Conservation (phyloP, 1,284 basidiomycete genomes). For the Rhodofomes roseus region DNA sequence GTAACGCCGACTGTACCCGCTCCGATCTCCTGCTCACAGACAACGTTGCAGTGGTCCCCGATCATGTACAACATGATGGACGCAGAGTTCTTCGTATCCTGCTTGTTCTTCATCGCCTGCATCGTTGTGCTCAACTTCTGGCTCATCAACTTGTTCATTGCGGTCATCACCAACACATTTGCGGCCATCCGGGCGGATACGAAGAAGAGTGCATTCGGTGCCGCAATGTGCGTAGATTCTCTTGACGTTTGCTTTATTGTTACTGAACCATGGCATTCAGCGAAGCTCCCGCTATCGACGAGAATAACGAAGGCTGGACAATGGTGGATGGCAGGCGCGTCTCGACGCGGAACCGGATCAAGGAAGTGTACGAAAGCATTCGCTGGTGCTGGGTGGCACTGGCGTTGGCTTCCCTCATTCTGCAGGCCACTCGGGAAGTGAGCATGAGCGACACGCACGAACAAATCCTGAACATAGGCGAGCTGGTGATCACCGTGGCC, state of each 20-base stretch:
- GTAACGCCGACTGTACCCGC: constrained; percentile 20
- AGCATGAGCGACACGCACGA: constrained; percentile 45
- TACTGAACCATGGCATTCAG: neutral
- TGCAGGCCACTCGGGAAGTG: constrained; percentile 77
- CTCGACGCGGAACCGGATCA: constrained; percentile 43
- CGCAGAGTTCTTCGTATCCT: constrained; percentile 86
- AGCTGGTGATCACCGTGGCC: constrained; percentile 78
- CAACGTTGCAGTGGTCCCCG: constrained; percentile 54
- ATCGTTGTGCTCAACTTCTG: constrained; percentile 89
- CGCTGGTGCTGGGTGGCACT: constrained; percentile 78
- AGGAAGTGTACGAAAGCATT: constrained; percentile 57
- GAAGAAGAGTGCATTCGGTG: constrained; percentile 91
- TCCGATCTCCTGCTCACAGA: neutral
- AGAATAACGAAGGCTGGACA: constrained; percentile 58
- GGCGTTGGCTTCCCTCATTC: constrained; percentile 66
- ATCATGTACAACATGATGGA: constrained; percentile 94
- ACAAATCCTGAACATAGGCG: constrained; percentile 57
- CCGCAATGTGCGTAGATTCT: constrained; percentile 49
- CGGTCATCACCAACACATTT: constrained; percentile 96
- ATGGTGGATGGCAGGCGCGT: constrained; percentile 41
- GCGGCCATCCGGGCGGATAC: constrained; percentile 87
- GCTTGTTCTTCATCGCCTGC: constrained; percentile 85
- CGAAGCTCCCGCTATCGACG: constrained; percentile 43
- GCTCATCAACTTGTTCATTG: constrained; percentile 94
- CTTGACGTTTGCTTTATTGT: too few species aligned